Conservation (phyloP, 345 rosid genomes). For the Cardamine chenopodiifolia region DNA sequence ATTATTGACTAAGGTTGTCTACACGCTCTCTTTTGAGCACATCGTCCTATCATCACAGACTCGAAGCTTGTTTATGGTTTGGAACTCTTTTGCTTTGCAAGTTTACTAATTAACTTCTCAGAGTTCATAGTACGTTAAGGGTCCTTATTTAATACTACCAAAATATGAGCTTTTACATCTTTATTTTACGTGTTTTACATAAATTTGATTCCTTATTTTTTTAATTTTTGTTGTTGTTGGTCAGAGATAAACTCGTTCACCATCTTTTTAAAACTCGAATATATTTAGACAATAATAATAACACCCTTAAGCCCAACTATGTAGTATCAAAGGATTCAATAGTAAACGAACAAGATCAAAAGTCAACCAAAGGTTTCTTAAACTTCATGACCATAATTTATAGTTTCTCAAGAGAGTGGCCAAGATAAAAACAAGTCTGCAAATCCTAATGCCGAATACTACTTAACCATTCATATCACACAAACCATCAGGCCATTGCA, state of each 20-base stretch:
- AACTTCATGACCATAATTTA: constrained; percentile 21
- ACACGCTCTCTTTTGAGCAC: too few relatives aligned
- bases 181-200: background rate
- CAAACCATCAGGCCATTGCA: constrained; percentile 22
- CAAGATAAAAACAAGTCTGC: constrained; percentile 31
- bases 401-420: constrained; percentile 28
- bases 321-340: background rate
- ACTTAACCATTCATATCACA: constrained; percentile 37
- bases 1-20: too few relatives aligned
- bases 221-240: background rate
- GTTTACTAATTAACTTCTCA: too few relatives aligned
- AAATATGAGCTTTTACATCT: background rate
- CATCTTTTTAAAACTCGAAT: background rate
- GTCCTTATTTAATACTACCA: too few relatives aligned
- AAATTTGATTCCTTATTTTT: background rate
- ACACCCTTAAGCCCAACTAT: constrained; percentile 3
- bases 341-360: constrained; percentile 18
- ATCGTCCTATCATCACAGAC: too few relatives aligned
- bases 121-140: too few relatives aligned
- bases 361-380: background rate
- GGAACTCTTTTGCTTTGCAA: too few relatives aligned
- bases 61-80: too few relatives aligned
- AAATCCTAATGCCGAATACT: constrained; percentile 32
- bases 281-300: background rate
- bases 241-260: background rate